Evolutionary conservation across 2,329 filamentous ascomycete species (phyloP).

Genomic region (Aspergillus sp.): DNA sequence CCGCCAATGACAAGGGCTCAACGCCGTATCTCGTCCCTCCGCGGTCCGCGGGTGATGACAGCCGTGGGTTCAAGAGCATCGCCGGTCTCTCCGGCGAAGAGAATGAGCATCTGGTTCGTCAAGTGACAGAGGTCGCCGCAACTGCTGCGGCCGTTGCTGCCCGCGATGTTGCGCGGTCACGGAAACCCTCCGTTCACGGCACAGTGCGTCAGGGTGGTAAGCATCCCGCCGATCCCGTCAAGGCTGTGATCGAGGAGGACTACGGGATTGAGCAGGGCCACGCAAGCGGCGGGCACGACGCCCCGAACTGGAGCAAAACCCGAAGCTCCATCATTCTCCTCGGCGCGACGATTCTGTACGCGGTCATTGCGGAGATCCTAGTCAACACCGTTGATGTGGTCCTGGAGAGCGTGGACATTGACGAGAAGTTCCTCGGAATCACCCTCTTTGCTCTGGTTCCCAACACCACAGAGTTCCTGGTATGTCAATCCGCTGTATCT

Average conservation of each 20-base stretch:
- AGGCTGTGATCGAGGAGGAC: conserved; percentile 41
- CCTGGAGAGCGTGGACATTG: conserved; percentile 81
- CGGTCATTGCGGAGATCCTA: conserved; percentile 94
- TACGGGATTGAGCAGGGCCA: conserved; percentile 49
- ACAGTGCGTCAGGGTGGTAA: conserved; percentile 33
- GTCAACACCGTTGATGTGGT: conserved; percentile 98
- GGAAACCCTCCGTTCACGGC: conserved; percentile 47
- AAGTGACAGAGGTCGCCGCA: conserved; percentile 90
- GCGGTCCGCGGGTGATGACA: conserved; percentile 53
- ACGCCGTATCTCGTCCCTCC: conserved; percentile 77
- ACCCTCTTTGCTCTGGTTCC: conserved; percentile 95
- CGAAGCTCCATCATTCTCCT: conserved; percentile 91
- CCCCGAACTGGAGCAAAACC: conserved; percentile 93
- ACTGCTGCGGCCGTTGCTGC: conserved; percentile 86
- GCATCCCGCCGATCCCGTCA: conserved; percentile 34
- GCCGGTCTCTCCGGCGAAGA: conserved; percentile 78
- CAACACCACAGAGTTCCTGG: conserved; percentile 96
- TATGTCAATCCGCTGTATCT: conserved; percentile 47
- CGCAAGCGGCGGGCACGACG: conserved; percentile 76
- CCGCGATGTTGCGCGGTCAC: conserved; percentile 64
- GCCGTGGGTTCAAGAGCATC: conserved; percentile 23
- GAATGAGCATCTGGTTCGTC: conserved; percentile 75
- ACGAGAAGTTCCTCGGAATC: conserved; percentile 96
- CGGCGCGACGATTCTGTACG: conserved; percentile 85
- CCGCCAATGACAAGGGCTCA: conserved; percentile 20